Base-by-base conservation (phyloP, 768 basidiomycete species). In the Leccinum uliginosum region DNA sequence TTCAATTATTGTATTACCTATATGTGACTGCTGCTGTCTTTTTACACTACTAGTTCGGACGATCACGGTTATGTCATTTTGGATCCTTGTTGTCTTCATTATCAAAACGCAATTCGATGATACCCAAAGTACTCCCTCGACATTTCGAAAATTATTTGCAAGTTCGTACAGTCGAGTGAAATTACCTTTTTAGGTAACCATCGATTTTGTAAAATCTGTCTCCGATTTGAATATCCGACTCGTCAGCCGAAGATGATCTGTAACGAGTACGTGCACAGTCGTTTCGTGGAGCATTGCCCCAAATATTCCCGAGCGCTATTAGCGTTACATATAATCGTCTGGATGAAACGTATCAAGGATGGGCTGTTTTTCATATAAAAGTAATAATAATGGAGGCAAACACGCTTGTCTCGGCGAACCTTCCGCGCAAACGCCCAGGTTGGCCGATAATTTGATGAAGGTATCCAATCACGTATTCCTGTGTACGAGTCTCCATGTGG, bases 61-160 rank as follows among this genome's bases (percentile, higher is more conserved):
- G 32, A 40, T 38, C 46, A 38, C 38, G 35, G 34, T 40, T 24
- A 38, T 49, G 23, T n/a, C 21, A n/a, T 23, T 26, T 54, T 44
- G 29, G 57, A 43, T 45, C 17, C 3, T 29, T 38, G 34, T 35
- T 11, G 30, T 8, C 6, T 32, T 30, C 1, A 0, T 19, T 24
- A 12, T 43, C 55, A 32, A 27, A 56, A 24, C 49, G 56, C 45
- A 50, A 44, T 50, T 58, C 12, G 8, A n/a, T 38, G 57, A 58
- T 58, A 58, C 56, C 56, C n/a, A n/a, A n/a, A n/a, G n/a, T n/a
- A n/a, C 35, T 26, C 6, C 46, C 34, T 52, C 24, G 11, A 49
- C 24, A 53, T 53, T 34, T 26, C 26, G 34, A n/a, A n/a, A n/a
- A n/a, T 53, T 27, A 51, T 38, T 19, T 19, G n/a, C 19, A 6